Conservation (phyloP, 2,329 filamentous ascomycete species). For the Fusarium fracticaudum region DNA sequence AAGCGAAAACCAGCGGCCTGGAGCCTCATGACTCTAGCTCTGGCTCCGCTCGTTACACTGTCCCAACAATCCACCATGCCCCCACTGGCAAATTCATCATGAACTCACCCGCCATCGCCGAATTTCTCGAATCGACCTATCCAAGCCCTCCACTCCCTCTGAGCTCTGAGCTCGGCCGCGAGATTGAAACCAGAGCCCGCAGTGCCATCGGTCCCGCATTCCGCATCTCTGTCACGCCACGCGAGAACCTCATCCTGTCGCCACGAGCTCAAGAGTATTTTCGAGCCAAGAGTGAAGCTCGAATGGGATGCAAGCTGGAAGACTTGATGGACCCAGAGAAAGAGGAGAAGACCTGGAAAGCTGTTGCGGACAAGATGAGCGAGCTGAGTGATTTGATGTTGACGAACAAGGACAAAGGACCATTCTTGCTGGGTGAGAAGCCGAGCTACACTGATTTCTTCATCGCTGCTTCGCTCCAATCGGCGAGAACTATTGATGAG, state of each 20-base stretch:
- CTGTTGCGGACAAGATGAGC: neutral
- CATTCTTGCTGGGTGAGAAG: neutral
- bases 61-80: constrained; percentile 6
- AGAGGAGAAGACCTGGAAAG: neutral
- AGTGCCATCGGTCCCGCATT: neutral
- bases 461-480: constrained; percentile 13
- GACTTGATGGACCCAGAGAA: neutral
- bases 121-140: constrained; percentile 1
- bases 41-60: neutral
- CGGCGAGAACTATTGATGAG: constrained; percentile 3
- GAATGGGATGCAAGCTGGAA: constrained; percentile 3
- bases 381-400: neutral
- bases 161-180: neutral
- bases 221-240: neutral
- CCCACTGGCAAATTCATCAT: neutral
- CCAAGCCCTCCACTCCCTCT: neutral
- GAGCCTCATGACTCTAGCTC: neutral
- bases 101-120: neutral
- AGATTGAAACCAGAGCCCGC: constrained; percentile 1
- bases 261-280: constrained; percentile 12
- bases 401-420: neutral
- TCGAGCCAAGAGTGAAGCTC: neutral
- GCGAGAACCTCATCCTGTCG: constrained; percentile 8
- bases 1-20: neutral
- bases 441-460: constrained; percentile 19